Conservation (phyloP, 1,139 yeast genomes). For the Nakaseomyces delphensis region DNA sequence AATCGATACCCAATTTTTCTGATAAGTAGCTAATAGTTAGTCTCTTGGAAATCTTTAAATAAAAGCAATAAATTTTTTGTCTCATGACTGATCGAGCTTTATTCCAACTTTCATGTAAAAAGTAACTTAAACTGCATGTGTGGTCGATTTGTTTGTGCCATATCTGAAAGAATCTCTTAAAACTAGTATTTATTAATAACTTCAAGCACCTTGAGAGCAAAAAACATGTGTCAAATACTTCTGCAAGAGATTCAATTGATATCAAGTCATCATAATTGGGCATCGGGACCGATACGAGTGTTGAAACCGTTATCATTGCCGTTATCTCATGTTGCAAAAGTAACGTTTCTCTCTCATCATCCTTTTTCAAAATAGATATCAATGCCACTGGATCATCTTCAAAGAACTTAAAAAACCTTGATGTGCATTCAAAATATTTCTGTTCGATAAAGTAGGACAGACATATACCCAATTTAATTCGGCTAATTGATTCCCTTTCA, state of each 20-base stretch:
- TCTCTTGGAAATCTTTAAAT: constrained; percentile 21
- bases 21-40: constrained; percentile 23
- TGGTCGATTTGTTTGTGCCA: constrained; percentile 19
- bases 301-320: constrained; percentile 20
- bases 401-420: constrained; percentile 16
- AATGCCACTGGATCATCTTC: constrained; percentile 2
- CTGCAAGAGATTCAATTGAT: constrained; percentile 15
- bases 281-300: constrained; percentile 23
- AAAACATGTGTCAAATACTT: constrained; percentile 13
- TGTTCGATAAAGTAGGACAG: constrained; percentile 19
- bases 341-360: constrained; percentile 5
- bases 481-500: constrained; percentile 11
- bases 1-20: constrained; percentile 18
- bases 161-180: constrained; percentile 18
- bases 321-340: constrained; percentile 15
- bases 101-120: constrained; percentile 20
- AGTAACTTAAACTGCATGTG: constrained; percentile 14
- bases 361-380: constrained; percentile 5
- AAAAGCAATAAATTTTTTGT: constrained; percentile 25
- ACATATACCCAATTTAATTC: constrained; percentile 17
- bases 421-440: constrained; percentile 20
- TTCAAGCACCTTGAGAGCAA: constrained; percentile 14
- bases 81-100: constrained; percentile 19
- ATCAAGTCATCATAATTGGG: constrained; percentile 24
- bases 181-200: constrained; percentile 21